Conservation (phyloP, 1,284 basidiomycete species). For the Sporisorium exsertum region DNA sequence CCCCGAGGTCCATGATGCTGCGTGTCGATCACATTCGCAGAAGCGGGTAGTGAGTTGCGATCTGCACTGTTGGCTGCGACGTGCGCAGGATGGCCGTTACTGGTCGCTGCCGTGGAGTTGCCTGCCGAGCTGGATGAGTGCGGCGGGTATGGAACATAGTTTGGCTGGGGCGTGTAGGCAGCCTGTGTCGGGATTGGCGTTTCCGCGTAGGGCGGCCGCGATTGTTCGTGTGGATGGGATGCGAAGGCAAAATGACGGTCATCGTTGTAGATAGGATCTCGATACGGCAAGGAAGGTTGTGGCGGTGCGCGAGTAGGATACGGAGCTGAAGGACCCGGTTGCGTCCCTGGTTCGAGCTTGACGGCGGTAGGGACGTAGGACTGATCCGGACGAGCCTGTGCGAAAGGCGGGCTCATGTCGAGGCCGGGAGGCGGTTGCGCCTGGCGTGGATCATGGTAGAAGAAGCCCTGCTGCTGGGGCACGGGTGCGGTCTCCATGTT, state of each 20-base stretch:
- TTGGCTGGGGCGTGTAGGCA: slow-evolving; percentile 11
- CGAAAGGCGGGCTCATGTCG: slow-evolving; percentile 18
- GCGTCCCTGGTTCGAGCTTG: slow-evolving; percentile 21
- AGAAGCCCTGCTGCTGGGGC: slow-evolving; percentile 29
- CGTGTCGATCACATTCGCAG: not conserved
- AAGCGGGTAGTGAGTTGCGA: slow-evolving; percentile 10
- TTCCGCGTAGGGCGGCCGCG: slow-evolving; percentile 15
- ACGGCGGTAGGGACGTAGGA: slow-evolving; percentile 11
- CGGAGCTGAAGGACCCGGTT: slow-evolving; percentile 18
- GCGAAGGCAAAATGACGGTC: slow-evolving; percentile 19
- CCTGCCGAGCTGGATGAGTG: slow-evolving; percentile 11
- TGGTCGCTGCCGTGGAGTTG: slow-evolving; percentile 3
- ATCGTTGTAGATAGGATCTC: slow-evolving; percentile 19
- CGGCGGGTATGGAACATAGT: slow-evolving; percentile 20
- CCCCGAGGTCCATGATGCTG: slow-evolving; percentile 15
- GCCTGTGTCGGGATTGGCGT: slow-evolving; percentile 8
- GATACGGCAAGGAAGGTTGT: slow-evolving; percentile 23
- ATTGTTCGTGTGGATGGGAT: slow-evolving; percentile 18
- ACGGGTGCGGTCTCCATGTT: slow-evolving; percentile 36
- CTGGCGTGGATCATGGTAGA: slow-evolving; percentile 42
- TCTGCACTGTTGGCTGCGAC: slow-evolving; percentile 3
- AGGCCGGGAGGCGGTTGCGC: slow-evolving; percentile 13
- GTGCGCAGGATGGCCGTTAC: slow-evolving; percentile 11
- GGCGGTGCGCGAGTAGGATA: slow-evolving; percentile 15
- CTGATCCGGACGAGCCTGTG: slow-evolving; percentile 14